These are phyloP conservation scores for Tylopilus orsonianus DNA, from an alignment of 1,284 basidiomycete genomes.

Conservation along the genomic window DNA sequence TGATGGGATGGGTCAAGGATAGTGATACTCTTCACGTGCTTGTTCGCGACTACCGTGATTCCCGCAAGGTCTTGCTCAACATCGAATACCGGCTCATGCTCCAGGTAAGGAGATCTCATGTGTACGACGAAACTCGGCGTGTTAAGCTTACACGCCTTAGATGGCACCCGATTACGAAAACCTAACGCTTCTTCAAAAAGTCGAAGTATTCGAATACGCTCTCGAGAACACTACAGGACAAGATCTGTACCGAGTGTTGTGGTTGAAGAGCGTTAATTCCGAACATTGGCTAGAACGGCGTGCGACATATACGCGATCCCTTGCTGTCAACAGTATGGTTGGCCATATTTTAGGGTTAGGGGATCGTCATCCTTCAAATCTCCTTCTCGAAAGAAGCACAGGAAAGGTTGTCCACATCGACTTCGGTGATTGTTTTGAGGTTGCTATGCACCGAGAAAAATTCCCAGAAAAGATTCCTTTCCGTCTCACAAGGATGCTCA, in stretches of 20 bases:
- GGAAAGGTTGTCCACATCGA: constrained; percentile 98
- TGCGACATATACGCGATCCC: constrained; percentile 94
- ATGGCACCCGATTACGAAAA: constrained; percentile 99
- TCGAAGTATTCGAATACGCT: constrained; percentile 99
- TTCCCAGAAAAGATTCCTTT: constrained; percentile 99
- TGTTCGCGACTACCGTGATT: constrained; percentile 94
- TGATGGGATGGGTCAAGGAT: constrained; percentile 95
- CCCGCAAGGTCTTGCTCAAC: constrained; percentile 94
- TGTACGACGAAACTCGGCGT: not conserved
- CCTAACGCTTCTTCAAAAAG: constrained; percentile 93
- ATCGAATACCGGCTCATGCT: constrained; percentile 99
- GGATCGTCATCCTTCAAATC: constrained; percentile 97
- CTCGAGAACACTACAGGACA: constrained; percentile 98
- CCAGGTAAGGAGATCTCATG: constrained; percentile 55
- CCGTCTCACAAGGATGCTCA: constrained; percentile 97
- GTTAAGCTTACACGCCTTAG: constrained; percentile 41
- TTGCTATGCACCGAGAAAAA: constrained; percentile 95
- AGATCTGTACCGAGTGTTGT: constrained; percentile 97
- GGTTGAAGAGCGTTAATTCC: constrained; percentile 94
- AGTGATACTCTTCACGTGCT: constrained; percentile 98
- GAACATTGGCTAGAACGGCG: constrained; percentile 98
- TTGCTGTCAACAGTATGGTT: constrained; percentile 96
- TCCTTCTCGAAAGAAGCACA: constrained; percentile 89
- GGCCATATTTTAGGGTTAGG: constrained; percentile 97
- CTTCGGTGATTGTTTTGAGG: constrained; percentile 95